A percentile compares a stretch with the other conserved stretches of the same genome.
Conservation (phyloP, 805 yeast genomes). For the Lipomyces yamadae region DNA sequence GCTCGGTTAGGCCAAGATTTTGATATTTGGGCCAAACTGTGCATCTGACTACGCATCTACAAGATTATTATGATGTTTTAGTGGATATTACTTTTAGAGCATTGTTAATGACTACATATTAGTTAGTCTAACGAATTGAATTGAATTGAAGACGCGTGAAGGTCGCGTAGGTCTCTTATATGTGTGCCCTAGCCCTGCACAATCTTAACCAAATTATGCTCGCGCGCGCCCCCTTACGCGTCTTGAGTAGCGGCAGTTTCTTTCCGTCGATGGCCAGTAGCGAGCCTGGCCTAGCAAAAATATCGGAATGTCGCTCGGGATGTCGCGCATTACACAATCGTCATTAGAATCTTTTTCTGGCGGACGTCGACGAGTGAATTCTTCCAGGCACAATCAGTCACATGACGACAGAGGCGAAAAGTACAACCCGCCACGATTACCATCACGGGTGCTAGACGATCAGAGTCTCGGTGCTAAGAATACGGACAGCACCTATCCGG, state of each 20-base stretch:
- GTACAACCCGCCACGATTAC: background rate
- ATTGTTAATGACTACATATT: no score
- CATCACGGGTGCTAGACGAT: background rate
- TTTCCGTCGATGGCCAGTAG: background rate
- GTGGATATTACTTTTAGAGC: no score
- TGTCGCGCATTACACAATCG: background rate
- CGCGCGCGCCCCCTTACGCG: background rate
- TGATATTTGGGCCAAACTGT: no score
- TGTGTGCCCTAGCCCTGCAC: background rate
- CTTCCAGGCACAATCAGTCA: background rate
- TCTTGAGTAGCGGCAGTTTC: background rate
- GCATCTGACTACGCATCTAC: no score
- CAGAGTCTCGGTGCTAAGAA: background rate
- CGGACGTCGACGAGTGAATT: background rate
- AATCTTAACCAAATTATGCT: no score
- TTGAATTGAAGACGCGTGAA: background rate
- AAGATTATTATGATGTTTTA: no score
- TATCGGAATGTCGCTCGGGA: background rate
- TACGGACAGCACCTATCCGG: background rate
- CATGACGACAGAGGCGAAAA: background rate
- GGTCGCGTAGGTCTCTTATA: background rate
- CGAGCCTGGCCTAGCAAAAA: background rate
- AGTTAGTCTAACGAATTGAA: no score
- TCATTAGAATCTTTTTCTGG: background rate
- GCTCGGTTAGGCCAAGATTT: background rate